These are phyloP conservation scores for Misopates orontium DNA, from an alignment of 257 asterid species.

Conservation along the genomic window DNA sequence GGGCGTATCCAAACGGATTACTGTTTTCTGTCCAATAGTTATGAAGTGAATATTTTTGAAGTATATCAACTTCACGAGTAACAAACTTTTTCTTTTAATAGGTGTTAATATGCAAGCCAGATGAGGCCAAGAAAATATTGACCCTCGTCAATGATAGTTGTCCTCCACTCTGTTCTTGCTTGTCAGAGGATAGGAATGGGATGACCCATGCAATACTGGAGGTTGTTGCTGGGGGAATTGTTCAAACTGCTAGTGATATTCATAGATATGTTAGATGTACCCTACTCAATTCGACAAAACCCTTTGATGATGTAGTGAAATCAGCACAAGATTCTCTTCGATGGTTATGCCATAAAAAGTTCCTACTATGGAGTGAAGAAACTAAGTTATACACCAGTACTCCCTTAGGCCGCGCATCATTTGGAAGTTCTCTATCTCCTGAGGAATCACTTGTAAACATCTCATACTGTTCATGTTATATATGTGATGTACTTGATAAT, in stretches of 20 bases:
- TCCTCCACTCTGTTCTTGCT: slow-evolving; percentile 92
- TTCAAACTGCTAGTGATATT: slow-evolving; percentile 91
- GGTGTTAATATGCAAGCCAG: slow-evolving; percentile 92
- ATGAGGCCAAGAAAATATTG: slow-evolving; percentile 73
- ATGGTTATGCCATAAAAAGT: slow-evolving; percentile 90
- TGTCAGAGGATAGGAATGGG: slow-evolving; percentile 97
- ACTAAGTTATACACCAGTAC: slow-evolving; percentile 86
- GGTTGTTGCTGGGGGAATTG: slow-evolving; percentile 99
- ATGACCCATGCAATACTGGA: slow-evolving; percentile 98
- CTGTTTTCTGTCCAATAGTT: background rate
- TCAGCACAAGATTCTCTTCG: slow-evolving; percentile 97
- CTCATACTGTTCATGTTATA: slow-evolving; percentile 12
- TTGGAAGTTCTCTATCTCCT: slow-evolving; percentile 96
- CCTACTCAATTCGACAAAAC: slow-evolving; percentile 90
- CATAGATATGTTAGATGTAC: slow-evolving; percentile 95
- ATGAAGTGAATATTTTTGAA: slow-evolving; percentile 3
- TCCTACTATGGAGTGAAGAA: slow-evolving; percentile 90
- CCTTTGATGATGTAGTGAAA: slow-evolving; percentile 94
- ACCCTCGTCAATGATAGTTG: slow-evolving; percentile 79
- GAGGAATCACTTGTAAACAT: slow-evolving; percentile 89
- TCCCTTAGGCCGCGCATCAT: slow-evolving; percentile 97
- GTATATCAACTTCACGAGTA: slow-evolving; percentile 21
- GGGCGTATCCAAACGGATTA: slow-evolving; percentile 21
- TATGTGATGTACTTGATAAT: background rate
- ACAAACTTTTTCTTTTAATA: slow-evolving; percentile 28